Percentiles rank a stretch among this genome's conserved stretches.
Conservation (phyloP, 2,329 filamentous ascomycete genomes). For the Stenocarpella maydis region DNA sequence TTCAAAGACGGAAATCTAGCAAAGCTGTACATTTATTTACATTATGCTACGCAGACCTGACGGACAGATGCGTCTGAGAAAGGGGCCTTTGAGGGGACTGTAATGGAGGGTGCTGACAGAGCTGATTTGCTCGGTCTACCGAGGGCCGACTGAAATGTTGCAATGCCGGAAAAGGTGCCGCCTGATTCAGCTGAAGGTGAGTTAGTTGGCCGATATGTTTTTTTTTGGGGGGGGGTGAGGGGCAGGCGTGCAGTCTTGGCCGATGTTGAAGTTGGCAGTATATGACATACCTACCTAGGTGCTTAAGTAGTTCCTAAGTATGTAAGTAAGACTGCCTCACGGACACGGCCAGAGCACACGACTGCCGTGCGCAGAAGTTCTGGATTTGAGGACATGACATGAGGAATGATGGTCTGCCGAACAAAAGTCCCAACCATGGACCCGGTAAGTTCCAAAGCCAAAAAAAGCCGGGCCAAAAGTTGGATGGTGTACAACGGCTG, state of each 20-base stretch:
- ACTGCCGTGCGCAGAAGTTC: neutral
- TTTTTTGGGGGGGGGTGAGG: too few species aligned
- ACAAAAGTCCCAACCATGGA: neutral
- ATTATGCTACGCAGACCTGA: too few species aligned
- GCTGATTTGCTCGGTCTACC: slow-evolving; percentile 33
- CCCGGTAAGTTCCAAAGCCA: neutral
- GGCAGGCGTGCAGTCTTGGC: too few species aligned
- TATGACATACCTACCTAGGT: neutral
- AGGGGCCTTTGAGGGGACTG: slow-evolving; percentile 4
- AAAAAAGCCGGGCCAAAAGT: slow-evolving; percentile 1
- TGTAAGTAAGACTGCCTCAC: slow-evolving; percentile 12
- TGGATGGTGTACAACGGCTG: neutral
- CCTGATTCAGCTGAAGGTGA: slow-evolving; percentile 26
- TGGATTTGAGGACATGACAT: neutral
- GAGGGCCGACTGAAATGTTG: slow-evolving; percentile 30
- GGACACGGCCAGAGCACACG: too few species aligned
- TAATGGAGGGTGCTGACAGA: slow-evolving; percentile 20
- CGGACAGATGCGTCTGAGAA: too few species aligned
- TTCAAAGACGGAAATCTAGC: neutral
- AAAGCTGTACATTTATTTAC: neutral
- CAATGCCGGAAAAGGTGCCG: slow-evolving; percentile 11
- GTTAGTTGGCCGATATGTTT: neutral
- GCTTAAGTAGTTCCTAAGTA: too few species aligned
- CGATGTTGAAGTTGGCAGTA: too few species aligned
- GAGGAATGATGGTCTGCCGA: neutral